A percentile compares a stretch with the other conserved stretches of the same genome.
phyloP scores from a whole-genome alignment of 441 rosid species.

The Corymbia calophylla region DNA sequence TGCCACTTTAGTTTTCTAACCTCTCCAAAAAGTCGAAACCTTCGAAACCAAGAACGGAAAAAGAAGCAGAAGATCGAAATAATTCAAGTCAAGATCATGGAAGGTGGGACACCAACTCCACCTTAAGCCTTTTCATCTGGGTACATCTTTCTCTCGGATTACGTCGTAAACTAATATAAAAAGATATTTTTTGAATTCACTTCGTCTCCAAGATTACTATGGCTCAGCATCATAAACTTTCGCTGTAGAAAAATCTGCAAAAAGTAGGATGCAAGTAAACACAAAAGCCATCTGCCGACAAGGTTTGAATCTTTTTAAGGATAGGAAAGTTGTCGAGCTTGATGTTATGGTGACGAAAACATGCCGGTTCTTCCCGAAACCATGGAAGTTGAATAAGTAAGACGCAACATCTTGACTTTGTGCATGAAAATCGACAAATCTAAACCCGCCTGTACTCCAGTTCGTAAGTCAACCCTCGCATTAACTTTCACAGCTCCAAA shows the following conservation, averaged over 20 bases:
- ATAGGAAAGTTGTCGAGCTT: background rate
- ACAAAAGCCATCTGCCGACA: background rate
- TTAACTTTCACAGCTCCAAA: background rate
- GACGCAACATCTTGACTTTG: background rate
- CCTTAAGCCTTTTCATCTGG: background rate
- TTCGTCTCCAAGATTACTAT: background rate
- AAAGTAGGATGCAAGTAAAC: background rate
- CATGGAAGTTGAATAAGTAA: background rate
- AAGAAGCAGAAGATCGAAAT: background rate
- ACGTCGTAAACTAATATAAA: background rate
- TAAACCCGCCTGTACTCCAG: background rate
- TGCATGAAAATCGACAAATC: background rate
- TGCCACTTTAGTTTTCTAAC: background rate
- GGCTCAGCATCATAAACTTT: background rate
- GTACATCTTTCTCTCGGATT: background rate
- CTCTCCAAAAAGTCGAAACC: background rate
- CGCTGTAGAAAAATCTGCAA: background rate
- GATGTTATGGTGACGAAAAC: background rate
- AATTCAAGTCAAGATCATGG: background rate
- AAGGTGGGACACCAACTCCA: background rate
- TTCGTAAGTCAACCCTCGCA: background rate
- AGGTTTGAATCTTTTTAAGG: background rate
- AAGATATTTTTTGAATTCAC: background rate
- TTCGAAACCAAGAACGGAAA: background rate
- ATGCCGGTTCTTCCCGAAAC: background rate